Evolutionary conservation across 1,284 basidiomycete genomes (phyloP), one percentile per base, ranked within the genome.

Genomic region (Sporisorium iseilematis-ciliati): DNA sequence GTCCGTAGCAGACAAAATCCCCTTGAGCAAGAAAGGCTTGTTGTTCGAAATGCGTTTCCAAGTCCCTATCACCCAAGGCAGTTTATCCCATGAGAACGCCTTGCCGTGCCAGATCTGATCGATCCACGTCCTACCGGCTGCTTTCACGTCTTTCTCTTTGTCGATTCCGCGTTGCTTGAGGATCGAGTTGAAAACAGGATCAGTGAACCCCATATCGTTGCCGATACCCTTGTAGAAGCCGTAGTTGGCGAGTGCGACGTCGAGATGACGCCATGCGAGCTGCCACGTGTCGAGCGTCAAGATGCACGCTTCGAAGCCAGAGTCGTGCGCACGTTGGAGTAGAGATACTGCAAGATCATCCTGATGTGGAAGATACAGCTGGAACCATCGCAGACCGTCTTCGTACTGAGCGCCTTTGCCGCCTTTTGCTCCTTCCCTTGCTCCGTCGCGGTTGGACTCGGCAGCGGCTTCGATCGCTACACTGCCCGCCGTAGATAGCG

Each of bases 391-490:
- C 31, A 89, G 87, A 12, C 87, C 86, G 52, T 87, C 89, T 88
- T 59, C 86, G 85, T 42, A 87, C 83, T 31, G 80, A 2, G 72
- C 66, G 1, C 74, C 74, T 38, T 48, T 54, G 23, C 49, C 59
- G 20, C 26, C 43, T 31, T 42, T 18, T 12, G 57, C 33, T 1
- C 65, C 73, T 11, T 45, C 7, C 45, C 25, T 38, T 7, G 75
- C 66, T n/a, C 74, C 72, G 1, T 40, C 14, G 4, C 89, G 91
- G 65, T 91, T 92, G 1, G 89, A 91, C 59, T 87, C 85, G 5
- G 90, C 92, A 1, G 92, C 90, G 40, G 90, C 89, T 82, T 94
- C 92, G 76, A 93, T 91, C 11, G 90, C 89, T 26, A 90, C 88
- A 16, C 89, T 88, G 0, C 91, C 88, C 2, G 91, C 91, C 0